phyloP scores from a whole-genome alignment of 257 asterid genomes.

The Solanum arcanum region DNA sequence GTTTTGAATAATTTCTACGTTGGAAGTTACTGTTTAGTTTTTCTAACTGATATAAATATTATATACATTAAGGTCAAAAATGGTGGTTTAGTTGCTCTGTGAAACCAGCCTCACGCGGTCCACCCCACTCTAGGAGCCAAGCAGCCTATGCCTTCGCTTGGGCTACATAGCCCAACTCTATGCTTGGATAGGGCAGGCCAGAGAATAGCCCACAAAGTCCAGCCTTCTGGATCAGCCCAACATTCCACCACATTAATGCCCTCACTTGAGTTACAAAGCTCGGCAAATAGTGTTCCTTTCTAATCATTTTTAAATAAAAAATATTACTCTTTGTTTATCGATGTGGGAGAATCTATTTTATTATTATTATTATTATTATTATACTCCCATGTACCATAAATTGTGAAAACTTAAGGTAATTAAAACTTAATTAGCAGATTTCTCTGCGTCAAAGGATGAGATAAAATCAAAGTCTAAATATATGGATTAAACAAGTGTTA shows the following conservation, averaged over 20 bases:
- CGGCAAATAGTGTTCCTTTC: background rate
- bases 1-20: background rate
- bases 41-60: background rate
- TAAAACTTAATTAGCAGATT: background rate
- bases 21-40: background rate
- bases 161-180: background rate
- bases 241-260: background rate
- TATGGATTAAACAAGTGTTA: background rate
- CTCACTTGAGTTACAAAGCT: background rate
- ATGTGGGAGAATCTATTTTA: background rate
- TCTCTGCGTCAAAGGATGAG: background rate
- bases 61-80: background rate
- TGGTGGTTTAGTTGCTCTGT: background rate
- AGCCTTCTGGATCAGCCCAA: background rate
- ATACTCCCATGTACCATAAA: background rate
- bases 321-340: background rate
- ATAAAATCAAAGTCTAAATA: background rate
- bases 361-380: background rate
- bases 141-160: background rate
- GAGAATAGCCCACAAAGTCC: background rate
- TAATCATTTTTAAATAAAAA: background rate
- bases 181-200: background rate
- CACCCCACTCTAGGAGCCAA: background rate
- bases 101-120: background rate
- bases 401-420: background rate